phyloP scores from a whole-genome alignment of 2,329 filamentous ascomycete species.

The Stemphylium lycopersici region DNA sequence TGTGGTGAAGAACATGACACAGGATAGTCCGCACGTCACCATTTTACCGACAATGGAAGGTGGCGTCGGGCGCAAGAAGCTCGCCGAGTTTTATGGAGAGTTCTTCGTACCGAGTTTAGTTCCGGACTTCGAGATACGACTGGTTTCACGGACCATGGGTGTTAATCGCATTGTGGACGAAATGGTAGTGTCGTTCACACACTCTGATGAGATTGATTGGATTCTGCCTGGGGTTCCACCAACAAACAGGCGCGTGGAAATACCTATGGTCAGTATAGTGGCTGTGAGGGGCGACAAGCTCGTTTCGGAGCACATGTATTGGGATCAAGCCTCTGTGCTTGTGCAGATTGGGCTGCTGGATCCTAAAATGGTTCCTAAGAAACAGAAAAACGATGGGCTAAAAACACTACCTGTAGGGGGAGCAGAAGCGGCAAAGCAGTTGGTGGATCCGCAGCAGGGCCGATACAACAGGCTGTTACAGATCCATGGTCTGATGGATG shows the following conservation, averaged over 20 bases:
- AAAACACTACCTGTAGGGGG: slow-evolving; percentile 51
- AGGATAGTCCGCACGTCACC: slow-evolving; percentile 43
- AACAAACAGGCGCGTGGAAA: slow-evolving; percentile 61
- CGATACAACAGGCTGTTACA: slow-evolving; percentile 51
- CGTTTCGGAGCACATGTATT: slow-evolving; percentile 64
- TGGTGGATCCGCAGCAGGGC: slow-evolving; percentile 49
- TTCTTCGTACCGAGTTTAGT: slow-evolving; percentile 62
- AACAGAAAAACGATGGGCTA: slow-evolving; percentile 47
- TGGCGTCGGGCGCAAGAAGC: slow-evolving; percentile 50
- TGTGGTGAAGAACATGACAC: slow-evolving; percentile 40
- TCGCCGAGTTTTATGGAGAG: slow-evolving; percentile 61
- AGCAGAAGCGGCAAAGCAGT: slow-evolving; percentile 50
- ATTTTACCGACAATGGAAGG: slow-evolving; percentile 54
- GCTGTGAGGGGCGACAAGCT: slow-evolving; percentile 60
- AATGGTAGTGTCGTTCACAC: slow-evolving; percentile 61
- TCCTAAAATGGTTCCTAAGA: slow-evolving; percentile 58
- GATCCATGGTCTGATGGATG: slow-evolving; percentile 43
- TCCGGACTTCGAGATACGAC: slow-evolving; percentile 58
- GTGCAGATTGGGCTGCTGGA: slow-evolving; percentile 63
- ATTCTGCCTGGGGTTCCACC: slow-evolving; percentile 63
- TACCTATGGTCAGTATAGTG: slow-evolving; percentile 63
- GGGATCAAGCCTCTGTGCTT: slow-evolving; percentile 65
- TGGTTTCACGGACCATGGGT: slow-evolving; percentile 63
- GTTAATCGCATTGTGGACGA: slow-evolving; percentile 65
- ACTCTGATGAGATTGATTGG: slow-evolving; percentile 64